phyloP scores from a whole-genome alignment of 768 basidiomycete genomes.

The Hirschioporus abietinus region DNA sequence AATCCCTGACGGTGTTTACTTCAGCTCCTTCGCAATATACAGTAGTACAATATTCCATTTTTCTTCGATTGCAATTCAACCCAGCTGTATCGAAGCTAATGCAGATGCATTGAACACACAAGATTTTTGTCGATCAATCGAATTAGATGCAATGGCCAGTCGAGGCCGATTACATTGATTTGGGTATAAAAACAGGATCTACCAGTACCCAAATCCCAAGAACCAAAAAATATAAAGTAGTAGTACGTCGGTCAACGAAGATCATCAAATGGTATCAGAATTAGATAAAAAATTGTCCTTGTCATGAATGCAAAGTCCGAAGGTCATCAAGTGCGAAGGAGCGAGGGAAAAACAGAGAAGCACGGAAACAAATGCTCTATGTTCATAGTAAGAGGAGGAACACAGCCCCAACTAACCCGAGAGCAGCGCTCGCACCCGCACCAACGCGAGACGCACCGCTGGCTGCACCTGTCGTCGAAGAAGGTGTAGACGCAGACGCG shows the following conservation, averaged over 20 bases:
- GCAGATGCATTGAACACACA: background rate
- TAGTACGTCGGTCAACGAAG: slow-evolving; percentile 1
- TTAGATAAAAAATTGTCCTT: background rate
- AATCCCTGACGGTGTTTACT: too few relatives aligned
- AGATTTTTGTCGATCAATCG: background rate
- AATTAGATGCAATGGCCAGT: background rate
- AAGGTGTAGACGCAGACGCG: slow-evolving; percentile 27
- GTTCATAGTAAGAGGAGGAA: slow-evolving; percentile 1
- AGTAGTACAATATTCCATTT: too few relatives aligned
- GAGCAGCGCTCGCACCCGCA: background rate
- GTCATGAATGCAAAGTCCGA: background rate
- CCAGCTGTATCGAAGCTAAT: too few relatives aligned
- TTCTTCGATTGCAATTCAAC: too few relatives aligned
- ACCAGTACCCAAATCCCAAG: background rate
- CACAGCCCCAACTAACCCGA: background rate
- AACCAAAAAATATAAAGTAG: background rate
- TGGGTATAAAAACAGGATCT: background rate
- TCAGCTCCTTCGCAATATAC: too few relatives aligned
- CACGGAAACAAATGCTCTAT: background rate
- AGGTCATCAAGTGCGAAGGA: background rate
- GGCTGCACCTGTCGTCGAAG: slow-evolving; percentile 21
- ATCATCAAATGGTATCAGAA: background rate
- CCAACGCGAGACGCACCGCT: background rate
- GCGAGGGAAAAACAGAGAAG: background rate
- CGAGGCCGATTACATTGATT: background rate